Evolutionary conservation across 768 basidiomycete species (phyloP), one percentile per base, ranked within the genome.

Genomic region (Serendipita sp.): DNA sequence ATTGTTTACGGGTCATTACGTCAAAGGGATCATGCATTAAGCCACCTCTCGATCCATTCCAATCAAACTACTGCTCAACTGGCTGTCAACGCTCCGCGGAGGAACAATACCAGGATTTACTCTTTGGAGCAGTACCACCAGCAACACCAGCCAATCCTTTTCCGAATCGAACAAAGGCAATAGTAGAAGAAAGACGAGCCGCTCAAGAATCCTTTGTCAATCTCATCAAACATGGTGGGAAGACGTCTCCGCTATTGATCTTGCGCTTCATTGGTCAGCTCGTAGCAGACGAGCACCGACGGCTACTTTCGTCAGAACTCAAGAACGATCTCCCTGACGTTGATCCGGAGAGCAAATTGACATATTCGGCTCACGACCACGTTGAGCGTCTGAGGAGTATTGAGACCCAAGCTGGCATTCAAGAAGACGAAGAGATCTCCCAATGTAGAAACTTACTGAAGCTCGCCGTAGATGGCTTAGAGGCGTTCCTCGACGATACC

Each of bases 231-330:
- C 75, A 78, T 40, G 76, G 78, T 4, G 75, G 72, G 62, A 75
- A 73, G 64, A 71, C 69, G 3, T 73, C 77, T 31, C 75, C 81
- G 2, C 73, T 86, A 43, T 79, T 91, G 40, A 81, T 84, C 58
- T 83, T 85, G 31, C 81, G 84, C 44, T 85, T 88, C 71, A 78
- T 89, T 66, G 87, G 83, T 16, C 77, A 86, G 53, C 87, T 89
- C 70, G 80, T 91, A 33, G 78, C 80, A 33, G 74, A 77, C 29
- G 86, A 89, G 70, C 84, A 10, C 44, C 23, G 40, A 58, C n/a
- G 67, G 55, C 45, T 65, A 72, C 66, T 69, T 67, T 16, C 65
- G 67, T 23, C 23, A 23, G 65, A 46, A 69, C 68, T 69, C 29
- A 69, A 75, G 48, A 78, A 79, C 62, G 74, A 81, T 1, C 45